Percentiles rank a stretch among this genome's conserved stretches.
phyloP scores from a whole-genome alignment of 2,329 filamentous ascomycete genomes.

The Talaromyces albobiverticillius region DNA sequence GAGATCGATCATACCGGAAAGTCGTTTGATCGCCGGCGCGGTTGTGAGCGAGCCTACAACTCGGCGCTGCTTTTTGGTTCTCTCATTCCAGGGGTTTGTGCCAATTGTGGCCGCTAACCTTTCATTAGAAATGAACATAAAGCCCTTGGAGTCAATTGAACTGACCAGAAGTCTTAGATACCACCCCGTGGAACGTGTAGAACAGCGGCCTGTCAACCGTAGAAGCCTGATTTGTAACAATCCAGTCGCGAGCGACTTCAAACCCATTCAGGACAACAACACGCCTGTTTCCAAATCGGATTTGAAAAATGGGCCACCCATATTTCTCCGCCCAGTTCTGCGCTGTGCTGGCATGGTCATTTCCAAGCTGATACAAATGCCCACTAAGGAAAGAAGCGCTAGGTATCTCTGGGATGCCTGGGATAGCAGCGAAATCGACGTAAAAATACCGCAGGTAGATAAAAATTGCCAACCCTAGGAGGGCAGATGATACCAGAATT shows the following conservation, averaged over 20 bases:
- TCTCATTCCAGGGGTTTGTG: conserved; percentile 17
- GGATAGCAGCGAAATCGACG: conserved; percentile 11
- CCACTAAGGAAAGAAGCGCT: conserved; percentile 8
- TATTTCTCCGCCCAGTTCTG: conserved; percentile 12
- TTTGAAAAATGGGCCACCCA: conserved; percentile 13
- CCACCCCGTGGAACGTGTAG: conserved; percentile 15
- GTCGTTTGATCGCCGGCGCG: conserved; percentile 9
- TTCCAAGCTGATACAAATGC: conserved; percentile 14
- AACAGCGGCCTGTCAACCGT: conserved; percentile 15
- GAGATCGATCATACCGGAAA: conserved; percentile 13
- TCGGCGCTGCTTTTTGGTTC: conserved; percentile 15
- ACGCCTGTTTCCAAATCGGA: conserved; percentile 10
- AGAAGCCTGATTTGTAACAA: conserved; percentile 15
- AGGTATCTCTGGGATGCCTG: conserved; percentile 15
- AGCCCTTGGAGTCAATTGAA: too few species aligned
- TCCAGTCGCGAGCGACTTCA: conserved; percentile 12
- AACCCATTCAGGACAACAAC: conserved; percentile 14
- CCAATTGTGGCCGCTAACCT: conserved; percentile 15
- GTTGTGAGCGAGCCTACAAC: conserved; percentile 17
- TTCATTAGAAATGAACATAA: neutral
- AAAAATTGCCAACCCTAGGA: neutral
- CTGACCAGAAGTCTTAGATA: conserved; percentile 12
- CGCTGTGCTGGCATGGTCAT: conserved; percentile 15
- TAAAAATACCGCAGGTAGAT: conserved; percentile 7
- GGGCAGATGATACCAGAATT: neutral